Evolutionary conservation across 331 rosid species (phyloP).

Genomic region (Quercus tomentella): DNA sequence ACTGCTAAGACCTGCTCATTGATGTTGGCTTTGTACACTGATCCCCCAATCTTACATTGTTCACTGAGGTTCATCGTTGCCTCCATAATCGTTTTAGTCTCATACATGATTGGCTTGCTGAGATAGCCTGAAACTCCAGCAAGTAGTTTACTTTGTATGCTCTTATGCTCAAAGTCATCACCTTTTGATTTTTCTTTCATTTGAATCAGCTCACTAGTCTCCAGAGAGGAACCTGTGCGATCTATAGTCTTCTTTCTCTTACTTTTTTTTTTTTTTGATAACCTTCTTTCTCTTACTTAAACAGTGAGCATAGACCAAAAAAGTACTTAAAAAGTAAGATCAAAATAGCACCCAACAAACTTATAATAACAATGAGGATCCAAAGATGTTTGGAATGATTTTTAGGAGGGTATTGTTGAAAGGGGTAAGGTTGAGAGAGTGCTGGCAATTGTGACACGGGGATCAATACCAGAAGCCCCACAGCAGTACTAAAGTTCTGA

Average conservation of each 20-base stretch:
- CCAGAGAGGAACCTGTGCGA: constrained; percentile 16
- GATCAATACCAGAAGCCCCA: constrained; percentile 20
- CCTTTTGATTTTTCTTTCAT: neutral
- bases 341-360: constrained; percentile 17
- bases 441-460: constrained; percentile 30
- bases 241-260: no score
- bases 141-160: constrained; percentile 21
- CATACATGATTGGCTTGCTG: constrained; percentile 29
- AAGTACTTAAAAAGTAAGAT: neutral
- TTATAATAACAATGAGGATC: neutral
- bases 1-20: constrained; percentile 29
- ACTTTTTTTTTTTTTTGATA: no score
- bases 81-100: constrained; percentile 24
- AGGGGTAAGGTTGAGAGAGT: constrained; percentile 18
- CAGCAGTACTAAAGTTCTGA: neutral
- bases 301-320: neutral
- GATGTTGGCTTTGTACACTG: constrained; percentile 33
- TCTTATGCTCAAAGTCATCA: neutral
- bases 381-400: neutral
- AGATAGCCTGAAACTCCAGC: constrained; percentile 37
- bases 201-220: neutral
- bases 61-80: constrained; percentile 36
- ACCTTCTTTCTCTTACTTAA: constrained; percentile 16
- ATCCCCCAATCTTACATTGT: constrained; percentile 27
- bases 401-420: neutral